phyloP scores from a whole-genome alignment of 2,329 filamentous ascomycete genomes.

The Phaeosphaeriaceae sp. region DNA sequence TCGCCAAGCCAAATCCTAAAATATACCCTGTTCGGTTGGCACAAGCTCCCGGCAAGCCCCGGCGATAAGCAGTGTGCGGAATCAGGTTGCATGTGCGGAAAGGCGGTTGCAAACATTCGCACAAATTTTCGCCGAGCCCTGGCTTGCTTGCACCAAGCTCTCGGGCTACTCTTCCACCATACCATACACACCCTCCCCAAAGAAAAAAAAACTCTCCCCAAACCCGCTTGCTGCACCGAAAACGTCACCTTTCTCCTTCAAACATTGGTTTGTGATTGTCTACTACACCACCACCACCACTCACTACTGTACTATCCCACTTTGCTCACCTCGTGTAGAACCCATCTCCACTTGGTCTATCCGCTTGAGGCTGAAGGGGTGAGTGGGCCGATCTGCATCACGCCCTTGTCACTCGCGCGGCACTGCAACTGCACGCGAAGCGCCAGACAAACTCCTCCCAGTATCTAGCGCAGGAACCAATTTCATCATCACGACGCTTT shows the following conservation, averaged over 20 bases:
- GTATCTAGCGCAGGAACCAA: conserved; percentile 16
- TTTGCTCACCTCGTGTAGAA: conserved; percentile 33
- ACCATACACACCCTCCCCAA: too few species aligned
- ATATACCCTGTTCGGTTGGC: neutral
- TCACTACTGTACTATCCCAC: too few species aligned
- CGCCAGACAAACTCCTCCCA: conserved; percentile 36
- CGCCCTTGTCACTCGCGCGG: conserved; percentile 43
- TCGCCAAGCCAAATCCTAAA: conserved; percentile 3
- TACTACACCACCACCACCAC: conserved; percentile 21
- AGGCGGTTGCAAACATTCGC: conserved; percentile 32
- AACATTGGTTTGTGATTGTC: too few species aligned
- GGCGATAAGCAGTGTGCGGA: conserved; percentile 27
- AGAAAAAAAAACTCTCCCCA: too few species aligned
- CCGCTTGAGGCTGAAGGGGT: conserved; percentile 45
- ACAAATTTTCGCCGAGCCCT: conserved; percentile 35
- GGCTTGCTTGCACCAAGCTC: conserved; percentile 18
- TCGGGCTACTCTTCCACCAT: conserved; percentile 16
- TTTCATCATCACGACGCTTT: conserved; percentile 21
- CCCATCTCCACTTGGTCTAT: conserved; percentile 46
- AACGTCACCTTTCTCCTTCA: too few species aligned
- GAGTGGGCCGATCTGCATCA: conserved; percentile 45
- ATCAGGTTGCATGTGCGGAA: conserved; percentile 31
- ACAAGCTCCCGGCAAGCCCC: conserved; percentile 29
- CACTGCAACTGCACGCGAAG: conserved; percentile 38
- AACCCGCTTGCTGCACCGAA: too few species aligned